phyloP scores from a whole-genome alignment of 805 yeast species.

The Candida parachauliodes region DNA sequence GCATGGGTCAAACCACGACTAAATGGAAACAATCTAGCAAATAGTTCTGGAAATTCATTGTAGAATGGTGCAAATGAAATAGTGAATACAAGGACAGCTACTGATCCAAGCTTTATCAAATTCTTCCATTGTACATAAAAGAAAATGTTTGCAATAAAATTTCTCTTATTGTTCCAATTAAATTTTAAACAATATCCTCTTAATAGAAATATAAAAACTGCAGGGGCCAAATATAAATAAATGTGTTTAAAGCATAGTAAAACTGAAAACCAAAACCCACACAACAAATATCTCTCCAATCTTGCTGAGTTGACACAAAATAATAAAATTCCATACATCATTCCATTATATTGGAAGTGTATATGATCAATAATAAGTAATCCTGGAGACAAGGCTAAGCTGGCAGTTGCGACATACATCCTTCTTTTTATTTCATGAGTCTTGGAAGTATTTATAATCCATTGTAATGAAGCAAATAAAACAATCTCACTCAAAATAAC shows the following conservation, averaged over 20 bases:
- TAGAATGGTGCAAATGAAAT: constrained; percentile 80
- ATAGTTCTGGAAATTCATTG: constrained; percentile 58
- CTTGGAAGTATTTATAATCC: constrained; percentile 52
- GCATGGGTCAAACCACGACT: constrained; percentile 95
- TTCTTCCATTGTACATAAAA: constrained; percentile 51
- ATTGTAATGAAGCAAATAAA: constrained; percentile 66
- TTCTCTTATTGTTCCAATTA: constrained; percentile 20
- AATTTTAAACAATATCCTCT: constrained; percentile 66
- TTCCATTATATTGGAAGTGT: constrained; percentile 96
- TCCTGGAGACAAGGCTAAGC: constrained; percentile 86
- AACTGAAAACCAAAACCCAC: constrained; percentile 69
- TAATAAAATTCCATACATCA: constrained; percentile 81
- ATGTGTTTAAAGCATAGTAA: constrained; percentile 93
- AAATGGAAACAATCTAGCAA: constrained; percentile 81
- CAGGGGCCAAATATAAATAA: constrained; percentile 89
- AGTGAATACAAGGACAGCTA: constrained; percentile 58
- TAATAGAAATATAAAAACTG: constrained; percentile 76
- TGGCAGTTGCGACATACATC: constrained; percentile 73
- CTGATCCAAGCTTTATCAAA: constrained; percentile 56
- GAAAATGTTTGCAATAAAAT: constrained; percentile 23
- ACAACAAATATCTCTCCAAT: constrained; percentile 48
- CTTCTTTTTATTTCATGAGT: constrained; percentile 39
- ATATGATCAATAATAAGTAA: constrained; percentile 88
- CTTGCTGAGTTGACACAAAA: constrained; percentile 71
- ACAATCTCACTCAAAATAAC: constrained; percentile 77